These are phyloP conservation scores for Starmera stellimalicola DNA, from an alignment of 1,139 yeast genomes.

Conservation along the genomic window DNA sequence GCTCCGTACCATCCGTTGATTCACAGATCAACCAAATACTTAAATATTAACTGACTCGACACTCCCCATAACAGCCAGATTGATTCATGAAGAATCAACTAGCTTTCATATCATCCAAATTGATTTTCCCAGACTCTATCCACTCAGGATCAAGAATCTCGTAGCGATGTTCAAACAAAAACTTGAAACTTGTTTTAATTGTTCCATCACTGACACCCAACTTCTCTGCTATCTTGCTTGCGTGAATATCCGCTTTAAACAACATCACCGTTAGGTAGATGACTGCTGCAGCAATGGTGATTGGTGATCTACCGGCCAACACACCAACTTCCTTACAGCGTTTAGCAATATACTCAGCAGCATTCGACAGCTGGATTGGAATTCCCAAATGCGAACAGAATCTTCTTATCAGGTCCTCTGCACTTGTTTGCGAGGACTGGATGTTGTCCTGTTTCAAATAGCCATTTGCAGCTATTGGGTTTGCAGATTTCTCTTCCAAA, in stretches of 20 bases:
- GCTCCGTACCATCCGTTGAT: too few relatives aligned
- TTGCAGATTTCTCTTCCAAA: slow-evolving; percentile 47
- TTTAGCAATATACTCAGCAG: slow-evolving; percentile 89
- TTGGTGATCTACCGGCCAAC: slow-evolving; percentile 93
- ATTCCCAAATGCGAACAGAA: slow-evolving; percentile 93
- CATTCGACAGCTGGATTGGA: slow-evolving; percentile 75
- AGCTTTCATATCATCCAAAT: slow-evolving; percentile 37
- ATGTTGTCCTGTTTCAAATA: slow-evolving; percentile 38
- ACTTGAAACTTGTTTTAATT: slow-evolving; percentile 84
- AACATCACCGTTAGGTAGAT: slow-evolving; percentile 86
- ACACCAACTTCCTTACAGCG: slow-evolving; percentile 88
- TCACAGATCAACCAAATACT: too few relatives aligned
- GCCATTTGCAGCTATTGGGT: slow-evolving; percentile 5
- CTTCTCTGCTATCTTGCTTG: slow-evolving; percentile 79
- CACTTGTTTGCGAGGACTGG: slow-evolving; percentile 82
- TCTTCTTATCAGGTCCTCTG: slow-evolving; percentile 91
- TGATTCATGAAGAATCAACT: neutral
- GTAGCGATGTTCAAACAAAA: slow-evolving; percentile 64
- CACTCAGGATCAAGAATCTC: slow-evolving; percentile 74
- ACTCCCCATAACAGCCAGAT: too few relatives aligned
- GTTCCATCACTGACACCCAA: slow-evolving; percentile 99
- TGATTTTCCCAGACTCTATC: slow-evolving; percentile 63
- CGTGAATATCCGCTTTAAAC: slow-evolving; percentile 60
- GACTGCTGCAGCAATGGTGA: slow-evolving; percentile 95
- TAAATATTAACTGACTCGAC: too few relatives aligned